These are phyloP conservation scores for Brassica carinata DNA, from an alignment of 345 rosid genomes.

Conservation along the genomic window DNA sequence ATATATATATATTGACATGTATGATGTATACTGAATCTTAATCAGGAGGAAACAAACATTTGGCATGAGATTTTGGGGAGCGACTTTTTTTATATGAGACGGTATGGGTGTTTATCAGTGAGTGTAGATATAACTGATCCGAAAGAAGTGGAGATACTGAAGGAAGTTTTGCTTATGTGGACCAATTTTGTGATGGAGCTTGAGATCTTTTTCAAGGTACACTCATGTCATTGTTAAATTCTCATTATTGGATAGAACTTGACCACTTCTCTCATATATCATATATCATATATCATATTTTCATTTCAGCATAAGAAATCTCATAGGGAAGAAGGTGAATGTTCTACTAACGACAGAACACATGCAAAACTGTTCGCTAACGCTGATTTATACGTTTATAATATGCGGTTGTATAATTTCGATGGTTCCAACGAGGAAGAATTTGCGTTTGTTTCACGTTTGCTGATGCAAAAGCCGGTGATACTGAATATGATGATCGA, in stretches of 20 bases:
- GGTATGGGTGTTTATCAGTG: constrained; percentile 11
- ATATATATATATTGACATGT: neutral
- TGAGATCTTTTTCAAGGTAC: constrained; percentile 27
- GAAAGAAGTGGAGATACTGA: constrained; percentile 20
- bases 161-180: constrained; percentile 16
- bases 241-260: neutral
- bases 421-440: neutral
- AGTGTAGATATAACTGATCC: constrained; percentile 7
- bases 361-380: neutral
- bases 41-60: constrained; percentile 9
- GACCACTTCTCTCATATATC: neutral
- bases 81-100: too few species aligned
- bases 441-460: constrained; percentile 15
- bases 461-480: constrained; percentile 20
- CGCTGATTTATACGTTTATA: neutral
- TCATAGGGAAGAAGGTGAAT: constrained; percentile 7
- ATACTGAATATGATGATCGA: constrained; percentile 2
- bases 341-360: neutral
- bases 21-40: constrained; percentile 2
- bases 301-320: neutral
- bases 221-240: neutral
- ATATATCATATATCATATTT: neutral
- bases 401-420: constrained; percentile 6
- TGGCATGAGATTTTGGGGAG: constrained; percentile 20
- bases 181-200: neutral